Evolutionary conservation across 2,329 filamentous ascomycete genomes (phyloP).

Genomic region (Myriosclerotinia duriaeana): DNA sequence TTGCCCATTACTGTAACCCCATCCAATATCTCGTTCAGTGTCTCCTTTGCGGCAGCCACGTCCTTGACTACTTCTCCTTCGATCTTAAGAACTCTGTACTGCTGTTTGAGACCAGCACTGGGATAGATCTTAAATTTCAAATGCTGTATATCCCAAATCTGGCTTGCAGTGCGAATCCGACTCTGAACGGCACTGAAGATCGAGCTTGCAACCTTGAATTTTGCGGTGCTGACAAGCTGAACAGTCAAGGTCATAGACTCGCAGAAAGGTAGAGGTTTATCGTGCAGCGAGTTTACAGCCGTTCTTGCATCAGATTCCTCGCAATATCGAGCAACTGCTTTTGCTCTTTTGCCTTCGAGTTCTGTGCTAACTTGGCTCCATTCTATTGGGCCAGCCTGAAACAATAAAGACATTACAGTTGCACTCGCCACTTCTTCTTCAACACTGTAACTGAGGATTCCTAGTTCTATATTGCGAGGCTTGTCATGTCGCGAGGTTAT

Average conservation of each 20-base stretch:
- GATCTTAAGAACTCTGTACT: slow-evolving; percentile 43
- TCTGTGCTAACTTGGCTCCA: slow-evolving; percentile 3
- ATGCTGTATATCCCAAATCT: slow-evolving; percentile 41
- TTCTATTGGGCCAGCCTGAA: slow-evolving; percentile 26
- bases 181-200: slow-evolving; percentile 42
- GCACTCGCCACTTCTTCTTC: slow-evolving; percentile 29
- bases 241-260: slow-evolving; percentile 42
- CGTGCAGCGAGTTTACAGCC: slow-evolving; percentile 41
- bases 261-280: slow-evolving; percentile 40
- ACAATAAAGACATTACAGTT: slow-evolving; percentile 27
- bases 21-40: slow-evolving; percentile 40
- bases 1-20: slow-evolving; percentile 39
- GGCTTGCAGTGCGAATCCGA: slow-evolving; percentile 36
- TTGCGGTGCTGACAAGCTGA: slow-evolving; percentile 42
- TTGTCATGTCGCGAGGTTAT: slow-evolving; percentile 26
- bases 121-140: slow-evolving; percentile 38
- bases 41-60: slow-evolving; percentile 41
- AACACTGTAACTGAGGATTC: slow-evolving; percentile 26
- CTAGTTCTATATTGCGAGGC: slow-evolving; percentile 30
- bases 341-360: slow-evolving; percentile 31
- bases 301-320: slow-evolving; percentile 43
- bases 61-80: slow-evolving; percentile 41
- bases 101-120: slow-evolving; percentile 30
- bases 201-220: slow-evolving; percentile 42
- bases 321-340: slow-evolving; percentile 45